Evolutionary conservation across 176 grass and related monocot species (phyloP).

Genomic region (Hyparrhenia diplandra): DNA sequence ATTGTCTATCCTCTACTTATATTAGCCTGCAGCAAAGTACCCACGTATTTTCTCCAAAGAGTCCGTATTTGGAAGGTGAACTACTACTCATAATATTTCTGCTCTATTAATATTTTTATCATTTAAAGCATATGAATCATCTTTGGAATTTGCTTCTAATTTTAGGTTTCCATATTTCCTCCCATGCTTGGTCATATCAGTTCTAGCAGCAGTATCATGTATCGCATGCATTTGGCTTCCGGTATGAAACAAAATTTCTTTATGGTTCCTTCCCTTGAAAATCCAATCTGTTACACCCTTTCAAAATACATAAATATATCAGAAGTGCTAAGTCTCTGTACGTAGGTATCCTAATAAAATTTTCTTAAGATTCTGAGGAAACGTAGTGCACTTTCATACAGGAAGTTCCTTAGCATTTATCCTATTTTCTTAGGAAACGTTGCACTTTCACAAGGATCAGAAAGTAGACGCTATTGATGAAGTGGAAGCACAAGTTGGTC

Average conservation of each 20-base stretch:
- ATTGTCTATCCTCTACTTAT: conserved; percentile 10
- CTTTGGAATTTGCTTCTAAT: conserved; percentile 3
- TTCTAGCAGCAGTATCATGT: conserved; percentile 47
- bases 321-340: not conserved
- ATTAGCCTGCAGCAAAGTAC: conserved; percentile 58
- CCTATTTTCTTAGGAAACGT: conserved; percentile 46
- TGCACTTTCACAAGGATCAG: conserved; percentile 51
- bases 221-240: conserved; percentile 67
- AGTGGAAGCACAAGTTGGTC: conserved; percentile 36
- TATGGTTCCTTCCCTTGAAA: not conserved
- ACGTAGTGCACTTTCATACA: too few species aligned
- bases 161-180: conserved; percentile 76
- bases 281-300: not conserved
- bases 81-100: not conserved
- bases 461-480: conserved; percentile 38
- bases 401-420: not conserved
- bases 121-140: not conserved
- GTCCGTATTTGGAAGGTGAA: conserved; percentile 65
- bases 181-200: conserved; percentile 51
- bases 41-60: conserved; percentile 48
- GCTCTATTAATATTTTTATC: not conserved
- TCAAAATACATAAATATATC: not conserved
- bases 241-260: conserved; percentile 11
- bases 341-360: too few species aligned
- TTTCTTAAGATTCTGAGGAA: not conserved